Conservation (phyloP, 2,329 filamentous ascomycete species). For the Penicillium concentricum region DNA sequence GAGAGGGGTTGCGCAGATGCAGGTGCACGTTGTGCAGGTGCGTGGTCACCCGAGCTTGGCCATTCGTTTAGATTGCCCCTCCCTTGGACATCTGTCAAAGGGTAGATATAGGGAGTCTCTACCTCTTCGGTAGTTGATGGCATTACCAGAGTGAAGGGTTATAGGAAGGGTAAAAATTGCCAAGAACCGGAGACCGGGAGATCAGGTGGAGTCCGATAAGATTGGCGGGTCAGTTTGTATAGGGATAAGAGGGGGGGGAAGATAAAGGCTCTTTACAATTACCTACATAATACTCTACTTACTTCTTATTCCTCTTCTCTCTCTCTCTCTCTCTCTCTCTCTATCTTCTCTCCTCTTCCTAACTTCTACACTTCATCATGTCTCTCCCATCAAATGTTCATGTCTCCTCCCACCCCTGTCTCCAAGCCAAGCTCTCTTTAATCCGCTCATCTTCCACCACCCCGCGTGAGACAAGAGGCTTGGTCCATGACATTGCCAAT, state of each 20-base stretch:
- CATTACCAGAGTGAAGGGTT: not conserved
- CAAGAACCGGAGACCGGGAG: conserved; percentile 8
- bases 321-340: conserved; percentile 1
- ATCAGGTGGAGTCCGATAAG: conserved; percentile 10
- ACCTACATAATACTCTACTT: too few species aligned
- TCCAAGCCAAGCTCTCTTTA: conserved; percentile 84
- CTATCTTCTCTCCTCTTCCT: not conserved
- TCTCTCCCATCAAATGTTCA: conserved; percentile 60
- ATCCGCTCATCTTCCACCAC: conserved; percentile 71
- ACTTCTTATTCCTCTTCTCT: not conserved
- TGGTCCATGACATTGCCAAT: conserved; percentile 82
- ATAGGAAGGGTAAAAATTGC: not conserved
- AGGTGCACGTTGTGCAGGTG: conserved; percentile 9
- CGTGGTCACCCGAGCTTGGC: conserved; percentile 11
- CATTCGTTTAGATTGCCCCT: not conserved
- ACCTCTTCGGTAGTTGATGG: not conserved
- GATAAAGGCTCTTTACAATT: conserved; percentile 11
- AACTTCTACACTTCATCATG: conserved; percentile 20
- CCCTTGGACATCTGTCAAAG: not conserved
- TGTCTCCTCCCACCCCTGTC: conserved; percentile 80
- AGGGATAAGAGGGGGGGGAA: conserved; percentile 3
- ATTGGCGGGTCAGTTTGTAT: conserved; percentile 1
- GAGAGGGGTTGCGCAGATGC: conserved; percentile 41
- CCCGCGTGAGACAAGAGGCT: conserved; percentile 72
- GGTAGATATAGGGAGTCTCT: not conserved